phyloP scores from a whole-genome alignment of 257 asterid species.

The Fraxinus anomala region DNA sequence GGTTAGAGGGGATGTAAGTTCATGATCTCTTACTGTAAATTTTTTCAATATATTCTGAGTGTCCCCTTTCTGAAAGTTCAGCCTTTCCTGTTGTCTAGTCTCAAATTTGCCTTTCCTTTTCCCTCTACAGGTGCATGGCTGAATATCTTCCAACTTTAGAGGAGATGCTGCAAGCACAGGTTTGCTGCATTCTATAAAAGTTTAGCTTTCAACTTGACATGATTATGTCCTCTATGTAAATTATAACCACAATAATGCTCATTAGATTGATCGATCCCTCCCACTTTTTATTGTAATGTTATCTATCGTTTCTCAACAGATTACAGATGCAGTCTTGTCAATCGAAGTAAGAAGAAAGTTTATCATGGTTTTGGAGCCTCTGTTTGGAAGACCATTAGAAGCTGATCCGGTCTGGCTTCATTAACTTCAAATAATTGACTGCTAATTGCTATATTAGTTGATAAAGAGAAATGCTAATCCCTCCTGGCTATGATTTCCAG shows the following conservation, averaged over 20 bases:
- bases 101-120: constrained; percentile 5
- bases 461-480: constrained; percentile 19
- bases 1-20: constrained; percentile 96
- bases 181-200: constrained; percentile 32
- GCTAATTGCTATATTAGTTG: constrained; percentile 8
- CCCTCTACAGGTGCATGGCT: constrained; percentile 79
- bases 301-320: constrained; percentile 41
- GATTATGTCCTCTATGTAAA: neutral
- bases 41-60: constrained; percentile 1
- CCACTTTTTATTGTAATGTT: constrained; percentile 1
- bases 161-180: constrained; percentile 76
- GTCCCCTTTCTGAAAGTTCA: constrained; percentile 4
- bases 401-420: constrained; percentile 73
- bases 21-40: neutral
- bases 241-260: constrained; percentile 10
- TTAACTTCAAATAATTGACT: constrained; percentile 24
- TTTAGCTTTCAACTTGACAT: constrained; percentile 13
- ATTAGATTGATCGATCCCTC: constrained; percentile 11
- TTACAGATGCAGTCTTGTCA: constrained; percentile 72
- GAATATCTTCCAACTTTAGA: constrained; percentile 88
- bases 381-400: constrained; percentile 83
- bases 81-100: constrained; percentile 20
- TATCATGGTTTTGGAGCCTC: constrained; percentile 65
- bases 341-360: constrained; percentile 76
- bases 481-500: constrained; percentile 45